Conservation (phyloP, 2,329 filamentous ascomycete species). For the Fonsecaea pedrosoi region DNA sequence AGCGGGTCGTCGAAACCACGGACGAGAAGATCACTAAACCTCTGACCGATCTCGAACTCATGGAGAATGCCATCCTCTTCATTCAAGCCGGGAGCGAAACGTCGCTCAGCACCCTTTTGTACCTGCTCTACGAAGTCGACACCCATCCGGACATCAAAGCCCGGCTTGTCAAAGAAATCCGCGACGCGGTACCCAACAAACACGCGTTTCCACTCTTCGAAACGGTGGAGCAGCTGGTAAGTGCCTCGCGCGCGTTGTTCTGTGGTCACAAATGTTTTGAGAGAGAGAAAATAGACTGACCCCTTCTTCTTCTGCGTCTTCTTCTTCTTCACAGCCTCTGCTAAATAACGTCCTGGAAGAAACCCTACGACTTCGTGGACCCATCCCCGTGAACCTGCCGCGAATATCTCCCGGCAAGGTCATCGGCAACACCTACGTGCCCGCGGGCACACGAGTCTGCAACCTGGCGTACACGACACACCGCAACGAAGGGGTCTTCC, state of each 20-base stretch:
- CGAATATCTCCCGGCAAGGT: slow-evolving; percentile 29
- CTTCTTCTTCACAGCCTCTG: too few species aligned
- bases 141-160: slow-evolving; percentile 47
- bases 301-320: not conserved
- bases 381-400: slow-evolving; percentile 18
- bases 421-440: slow-evolving; percentile 55
- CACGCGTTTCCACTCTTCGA: too few species aligned
- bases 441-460: slow-evolving; percentile 50
- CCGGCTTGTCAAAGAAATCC: slow-evolving; percentile 49
- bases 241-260: not conserved
- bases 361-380: slow-evolving; percentile 21
- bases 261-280: too few species aligned
- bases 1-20: slow-evolving; percentile 23
- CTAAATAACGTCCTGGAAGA: slow-evolving; percentile 3
- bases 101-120: slow-evolving; percentile 54
- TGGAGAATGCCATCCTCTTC: slow-evolving; percentile 33
- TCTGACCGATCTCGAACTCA: slow-evolving; percentile 10
- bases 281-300: not conserved
- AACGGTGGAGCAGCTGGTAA: slow-evolving; percentile 12
- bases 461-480: slow-evolving; percentile 51
- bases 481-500: slow-evolving; percentile 52
- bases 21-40: slow-evolving; percentile 18
- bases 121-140: slow-evolving; percentile 48
- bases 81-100: slow-evolving; percentile 60
- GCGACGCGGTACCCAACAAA: not conserved